Evolutionary conservation across 169 alveolate genomes (phyloP).

Genomic region (Toxoplasma gondii): DNA sequence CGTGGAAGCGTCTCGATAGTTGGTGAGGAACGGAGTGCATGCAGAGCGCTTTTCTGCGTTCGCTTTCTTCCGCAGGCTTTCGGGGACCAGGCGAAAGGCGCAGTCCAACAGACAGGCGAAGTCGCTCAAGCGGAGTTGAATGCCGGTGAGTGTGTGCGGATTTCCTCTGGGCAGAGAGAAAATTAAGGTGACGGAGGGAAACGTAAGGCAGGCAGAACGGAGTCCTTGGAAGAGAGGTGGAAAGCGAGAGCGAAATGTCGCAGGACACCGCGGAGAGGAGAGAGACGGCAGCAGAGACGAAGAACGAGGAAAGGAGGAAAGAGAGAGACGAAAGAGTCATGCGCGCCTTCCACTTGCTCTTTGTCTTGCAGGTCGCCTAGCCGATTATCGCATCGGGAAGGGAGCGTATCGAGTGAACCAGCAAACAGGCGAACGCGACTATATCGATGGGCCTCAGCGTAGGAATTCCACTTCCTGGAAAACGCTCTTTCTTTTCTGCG

Average conservation of each 20-base stretch:
- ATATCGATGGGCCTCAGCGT: constrained; percentile 51
- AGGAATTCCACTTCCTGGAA: background rate
- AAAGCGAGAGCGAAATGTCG: background rate
- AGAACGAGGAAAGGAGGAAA: too few relatives aligned
- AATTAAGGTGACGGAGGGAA: background rate
- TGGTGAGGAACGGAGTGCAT: too few relatives aligned
- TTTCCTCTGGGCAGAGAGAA: background rate
- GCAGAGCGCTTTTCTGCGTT: too few relatives aligned
- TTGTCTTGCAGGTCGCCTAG: constrained; percentile 44
- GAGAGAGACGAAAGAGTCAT: too few relatives aligned
- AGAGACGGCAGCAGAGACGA: too few relatives aligned
- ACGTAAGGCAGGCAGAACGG: background rate
- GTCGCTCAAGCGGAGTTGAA: constrained; percentile 41
- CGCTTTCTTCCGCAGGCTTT: constrained; percentile 40
- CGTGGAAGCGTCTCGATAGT: too few relatives aligned
- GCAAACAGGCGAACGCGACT: constrained; percentile 46
- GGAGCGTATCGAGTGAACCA: constrained; percentile 66
- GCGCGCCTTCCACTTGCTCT: too few relatives aligned
- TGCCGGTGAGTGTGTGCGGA: constrained; percentile 31
- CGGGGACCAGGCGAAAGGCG: constrained; percentile 58
- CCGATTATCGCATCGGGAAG: constrained; percentile 21
- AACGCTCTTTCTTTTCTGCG: background rate
- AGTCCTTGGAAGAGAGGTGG: background rate
- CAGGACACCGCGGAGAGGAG: too few relatives aligned
- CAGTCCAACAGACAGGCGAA: constrained; percentile 51